Evolutionary conservation across 352 stramenopile genomes (phyloP).

Genomic region (Globisporangium ultimum): DNA sequence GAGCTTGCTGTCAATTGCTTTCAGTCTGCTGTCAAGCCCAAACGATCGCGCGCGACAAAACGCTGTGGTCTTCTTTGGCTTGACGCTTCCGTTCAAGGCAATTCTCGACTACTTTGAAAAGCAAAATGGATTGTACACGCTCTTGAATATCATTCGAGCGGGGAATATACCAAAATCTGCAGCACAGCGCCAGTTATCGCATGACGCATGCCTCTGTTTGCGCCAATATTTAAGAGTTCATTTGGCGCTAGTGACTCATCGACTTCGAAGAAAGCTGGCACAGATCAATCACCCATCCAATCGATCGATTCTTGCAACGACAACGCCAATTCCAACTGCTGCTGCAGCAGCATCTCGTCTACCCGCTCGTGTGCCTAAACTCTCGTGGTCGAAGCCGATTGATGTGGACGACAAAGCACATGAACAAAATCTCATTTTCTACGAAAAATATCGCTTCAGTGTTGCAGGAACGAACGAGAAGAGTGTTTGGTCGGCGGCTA

Average conservation of each 20-base stretch:
- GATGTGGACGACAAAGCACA: slow-evolving; percentile 86
- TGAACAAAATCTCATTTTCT: slow-evolving; percentile 81
- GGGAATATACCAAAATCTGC: slow-evolving; percentile 74
- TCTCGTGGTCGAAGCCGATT: slow-evolving; percentile 70
- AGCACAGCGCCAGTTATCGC: slow-evolving; percentile 73
- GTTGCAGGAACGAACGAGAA: slow-evolving; percentile 35
- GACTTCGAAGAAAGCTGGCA: slow-evolving; percentile 56
- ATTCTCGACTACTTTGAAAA: slow-evolving; percentile 86
- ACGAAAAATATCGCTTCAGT: slow-evolving; percentile 81
- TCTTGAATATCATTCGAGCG: slow-evolving; percentile 83
- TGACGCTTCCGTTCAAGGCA: slow-evolving; percentile 75
- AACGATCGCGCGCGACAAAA: slow-evolving; percentile 82
- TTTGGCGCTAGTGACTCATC: slow-evolving; percentile 68
- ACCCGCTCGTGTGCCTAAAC: slow-evolving; percentile 65
- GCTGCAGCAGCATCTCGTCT: slow-evolving; percentile 53
- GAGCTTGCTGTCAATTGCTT: slow-evolving; percentile 57
- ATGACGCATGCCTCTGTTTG: slow-evolving; percentile 81
- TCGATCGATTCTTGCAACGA: slow-evolving; percentile 19
- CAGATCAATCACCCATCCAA: slow-evolving; percentile 61
- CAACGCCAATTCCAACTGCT: slow-evolving; percentile 44
- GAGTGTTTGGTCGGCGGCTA: slow-evolving; percentile 56
- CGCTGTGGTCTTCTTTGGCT: slow-evolving; percentile 79
- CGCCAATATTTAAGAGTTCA: slow-evolving; percentile 84
- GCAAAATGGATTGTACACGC: slow-evolving; percentile 76
- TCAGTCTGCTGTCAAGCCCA: slow-evolving; percentile 62